Conservation (phyloP, 352 stramenopile genomes). For the Phytophthora cryptogea region DNA sequence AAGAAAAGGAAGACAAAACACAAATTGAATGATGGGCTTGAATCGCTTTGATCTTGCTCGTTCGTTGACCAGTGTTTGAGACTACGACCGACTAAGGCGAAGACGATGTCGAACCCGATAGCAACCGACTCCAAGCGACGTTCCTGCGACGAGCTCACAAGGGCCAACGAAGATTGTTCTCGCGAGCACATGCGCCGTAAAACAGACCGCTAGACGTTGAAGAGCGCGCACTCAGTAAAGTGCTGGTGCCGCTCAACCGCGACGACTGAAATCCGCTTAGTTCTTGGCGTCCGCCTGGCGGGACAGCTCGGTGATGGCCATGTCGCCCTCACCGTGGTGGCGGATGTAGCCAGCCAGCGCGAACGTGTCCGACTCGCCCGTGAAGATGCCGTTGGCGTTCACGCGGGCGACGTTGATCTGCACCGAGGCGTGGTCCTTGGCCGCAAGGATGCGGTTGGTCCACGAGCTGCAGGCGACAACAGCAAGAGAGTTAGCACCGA, state of each 20-base stretch:
- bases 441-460: conserved; percentile 98
- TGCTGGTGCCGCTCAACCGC: conserved; percentile 4
- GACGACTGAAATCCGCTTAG: conserved; percentile 39
- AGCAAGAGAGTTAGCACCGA: conserved; percentile 5
- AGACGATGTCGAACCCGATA: conserved; percentile 27
- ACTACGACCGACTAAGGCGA: conserved; percentile 35
- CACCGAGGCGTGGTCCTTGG: conserved; percentile 97
- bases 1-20: conserved; percentile 4
- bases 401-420: conserved; percentile 99
- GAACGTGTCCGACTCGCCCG: conserved; percentile 95
- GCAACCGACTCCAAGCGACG: conserved; percentile 40
- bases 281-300: conserved; percentile 82
- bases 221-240: conserved; percentile 7
- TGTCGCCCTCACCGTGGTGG: conserved; percentile 94
- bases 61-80: conserved; percentile 34
- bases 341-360: conserved; percentile 97
- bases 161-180: conserved; percentile 3
- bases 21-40: conserved; percentile 12
- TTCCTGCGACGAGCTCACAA: conserved; percentile 13
- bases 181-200: neutral
- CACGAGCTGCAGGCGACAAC: conserved; percentile 83
- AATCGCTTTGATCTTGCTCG: conserved; percentile 39
- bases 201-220: conserved; percentile 24
- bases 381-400: conserved; percentile 96
- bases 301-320: conserved; percentile 90